Evolutionary conservation across 1,284 basidiomycete genomes (phyloP).

Genomic region (Chondrostereum purpureum): DNA sequence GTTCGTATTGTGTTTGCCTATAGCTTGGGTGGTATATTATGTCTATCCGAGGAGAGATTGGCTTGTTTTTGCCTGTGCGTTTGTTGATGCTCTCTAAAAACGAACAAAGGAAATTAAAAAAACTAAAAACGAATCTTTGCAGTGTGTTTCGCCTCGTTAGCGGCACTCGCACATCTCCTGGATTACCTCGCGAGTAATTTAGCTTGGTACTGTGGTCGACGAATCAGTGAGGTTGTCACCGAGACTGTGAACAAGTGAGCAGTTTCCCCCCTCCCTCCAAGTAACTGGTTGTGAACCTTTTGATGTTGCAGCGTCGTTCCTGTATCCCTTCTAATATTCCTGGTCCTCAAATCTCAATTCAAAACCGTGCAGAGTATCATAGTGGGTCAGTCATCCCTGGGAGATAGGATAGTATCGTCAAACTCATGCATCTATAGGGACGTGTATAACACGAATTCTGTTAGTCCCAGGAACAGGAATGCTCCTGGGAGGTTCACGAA

Average conservation of each 20-base stretch:
- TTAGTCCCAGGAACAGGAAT: too few species aligned
- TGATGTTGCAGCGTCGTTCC: slow-evolving; percentile 40
- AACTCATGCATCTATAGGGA: too few species aligned
- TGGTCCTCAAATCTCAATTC: slow-evolving; percentile 37
- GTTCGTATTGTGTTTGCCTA: not conserved
- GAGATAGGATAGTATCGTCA: too few species aligned
- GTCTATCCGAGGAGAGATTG: not conserved
- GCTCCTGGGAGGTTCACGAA: too few species aligned
- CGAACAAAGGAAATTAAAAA: not conserved
- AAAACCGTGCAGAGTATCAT: too few species aligned
- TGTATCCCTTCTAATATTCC: slow-evolving; percentile 60
- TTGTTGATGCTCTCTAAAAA: not conserved
- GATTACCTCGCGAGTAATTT: not conserved
- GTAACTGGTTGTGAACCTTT: too few species aligned
- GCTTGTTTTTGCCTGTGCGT: not conserved
- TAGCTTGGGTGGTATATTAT: not conserved
- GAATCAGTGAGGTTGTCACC: slow-evolving; percentile 51
- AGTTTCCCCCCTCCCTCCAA: slow-evolving; percentile 14
- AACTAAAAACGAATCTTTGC: slow-evolving; percentile 2
- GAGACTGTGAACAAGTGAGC: slow-evolving; percentile 62
- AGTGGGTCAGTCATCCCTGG: too few species aligned
- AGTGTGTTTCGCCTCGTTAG: not conserved
- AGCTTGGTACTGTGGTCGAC: slow-evolving; percentile 30
- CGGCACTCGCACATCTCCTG: not conserved
- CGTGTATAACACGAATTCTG: too few species aligned